Evolutionary conservation across 257 asterid genomes (phyloP), one percentile per base, ranked within the genome.

Genomic region (Hygrophila difformis): DNA sequence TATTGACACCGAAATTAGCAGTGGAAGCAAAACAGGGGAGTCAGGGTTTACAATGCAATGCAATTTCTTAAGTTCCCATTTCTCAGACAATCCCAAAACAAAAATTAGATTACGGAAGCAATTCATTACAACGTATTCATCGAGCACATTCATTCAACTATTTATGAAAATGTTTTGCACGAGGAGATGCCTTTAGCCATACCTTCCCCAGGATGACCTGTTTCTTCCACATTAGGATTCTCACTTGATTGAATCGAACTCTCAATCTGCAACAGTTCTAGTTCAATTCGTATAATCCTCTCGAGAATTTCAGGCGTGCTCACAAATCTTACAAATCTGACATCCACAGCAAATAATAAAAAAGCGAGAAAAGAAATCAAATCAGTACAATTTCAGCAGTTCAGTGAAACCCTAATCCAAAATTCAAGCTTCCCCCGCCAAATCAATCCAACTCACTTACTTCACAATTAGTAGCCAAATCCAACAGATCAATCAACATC

Each of bases 261-360:
- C 56, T 78, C 91, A 65, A 85, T 85, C 74, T 85, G 95, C 60
- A 66, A 52, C 60, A 85, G 75, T 67, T 85, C 95, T 16, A 55
- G 63, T 51, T 85, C 95, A 55, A 78, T 63, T 22, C 73, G 74
- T 47, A 74, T 44, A 51, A 81, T 68, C 68, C 93, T 73, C 78
- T 85, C 93, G 26, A 85, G 91, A 67, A 85, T 76, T 60, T 85
- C 95, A 5, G 95, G 93, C 1, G 91, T 78, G 69, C 95, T 85
- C 18, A 85, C 78, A 47, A 85, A 85, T 18, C 95, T 82, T 15
- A 85, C 91, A 62, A 81, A 81, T 68, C 93, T 85, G 82, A 65
- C 63, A 55, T 12, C 59, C 37, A 49, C n/a, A n/a, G n/a, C n/a
- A n/a, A n/a, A 55, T 21, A 55, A 19, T 41, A 24, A 9, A 41